Evolutionary conservation across 257 asterid genomes (phyloP), one percentile per base, ranked within the genome.

Genomic region (Solanum chmielewskii): DNA sequence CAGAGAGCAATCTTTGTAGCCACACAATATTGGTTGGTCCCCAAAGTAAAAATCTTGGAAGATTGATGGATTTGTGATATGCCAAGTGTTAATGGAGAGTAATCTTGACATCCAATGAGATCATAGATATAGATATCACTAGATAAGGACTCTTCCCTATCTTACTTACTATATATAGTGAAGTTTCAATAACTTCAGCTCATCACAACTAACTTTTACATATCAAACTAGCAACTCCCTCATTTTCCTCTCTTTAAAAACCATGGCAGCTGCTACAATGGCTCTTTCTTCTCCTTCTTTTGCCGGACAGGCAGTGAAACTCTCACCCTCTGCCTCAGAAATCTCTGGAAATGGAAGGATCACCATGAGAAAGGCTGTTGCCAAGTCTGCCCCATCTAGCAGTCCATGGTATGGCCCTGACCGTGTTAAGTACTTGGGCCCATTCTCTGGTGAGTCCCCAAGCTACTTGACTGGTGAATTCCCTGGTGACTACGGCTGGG

Each of bases 381-480:
- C 85, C 31, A 92, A 87, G 89, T 42, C 86, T 12, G 90, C 44
- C 49, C 83, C 93, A 18, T 91, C 90, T 45, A 88, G 91, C 86
- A 94, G 96, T 92, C 95, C 94, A 1, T 94, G 95, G 97, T 94
- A 93, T 82, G 97, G 94, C 44, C 94, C 95, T 0, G 94, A 93
- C 92, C 93, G 97, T 35, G 94, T 94, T 42, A 90, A 90, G 71
- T 93, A 94, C 94, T 88, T 94, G 88, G 97, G 97, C 29, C 96
- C 96, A 88, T 92, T 93, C 90, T 94, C 95, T 49, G 95, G 95
- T 21, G 95, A 94, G 86, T 68, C 94, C 64, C 95, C 96, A 4
- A 93, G 94, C 93, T 94, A 94, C 93, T 91, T 94, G 49, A 92
- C 93, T 2, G 93, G 96, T 11, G 96, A 94, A 69, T 93, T 93